Conservation (phyloP, 108 stramenopile species). For the Skeletonema potamos region DNA sequence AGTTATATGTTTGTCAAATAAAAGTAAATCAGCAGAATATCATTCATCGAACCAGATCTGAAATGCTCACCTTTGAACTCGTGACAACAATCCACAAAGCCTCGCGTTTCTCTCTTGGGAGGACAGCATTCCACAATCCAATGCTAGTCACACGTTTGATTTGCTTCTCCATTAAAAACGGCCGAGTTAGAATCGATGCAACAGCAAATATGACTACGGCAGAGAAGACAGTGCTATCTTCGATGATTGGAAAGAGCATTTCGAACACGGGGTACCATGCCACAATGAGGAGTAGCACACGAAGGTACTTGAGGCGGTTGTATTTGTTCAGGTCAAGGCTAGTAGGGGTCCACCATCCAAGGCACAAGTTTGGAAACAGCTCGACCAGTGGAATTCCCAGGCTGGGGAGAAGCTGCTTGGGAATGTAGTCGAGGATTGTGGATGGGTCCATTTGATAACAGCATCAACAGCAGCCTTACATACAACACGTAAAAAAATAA, state of each 20-base stretch:
- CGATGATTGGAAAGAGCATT: conserved; percentile 18
- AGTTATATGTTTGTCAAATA: too few species aligned
- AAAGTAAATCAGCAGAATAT: too few species aligned
- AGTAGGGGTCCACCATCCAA: conserved; percentile 49
- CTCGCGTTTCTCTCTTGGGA: conserved; percentile 36
- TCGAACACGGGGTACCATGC: conserved; percentile 38
- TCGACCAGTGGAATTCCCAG: conserved; percentile 42
- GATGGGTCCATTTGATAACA: conserved; percentile 1
- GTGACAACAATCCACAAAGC: conserved; percentile 37
- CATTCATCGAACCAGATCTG: too few species aligned
- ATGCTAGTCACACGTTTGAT: conserved; percentile 33
- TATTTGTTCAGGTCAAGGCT: conserved; percentile 34
- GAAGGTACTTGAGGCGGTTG: conserved; percentile 13
- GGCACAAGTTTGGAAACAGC: conserved; percentile 34
- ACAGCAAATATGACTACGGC: conserved; percentile 9
- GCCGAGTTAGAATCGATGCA: conserved; percentile 12
- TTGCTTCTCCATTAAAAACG: conserved; percentile 31
- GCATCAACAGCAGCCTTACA: too few species aligned
- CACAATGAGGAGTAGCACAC: conserved; percentile 28
- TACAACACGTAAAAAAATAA: too few species aligned
- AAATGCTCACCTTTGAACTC: background rate
- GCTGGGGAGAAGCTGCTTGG: conserved; percentile 29
- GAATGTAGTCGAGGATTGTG: conserved; percentile 1
- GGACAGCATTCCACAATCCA: conserved; percentile 28
- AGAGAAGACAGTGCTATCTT: conserved; percentile 8